Base-by-base conservation (phyloP, 2,329 filamentous ascomycete species). In the Penicillium sp. region DNA sequence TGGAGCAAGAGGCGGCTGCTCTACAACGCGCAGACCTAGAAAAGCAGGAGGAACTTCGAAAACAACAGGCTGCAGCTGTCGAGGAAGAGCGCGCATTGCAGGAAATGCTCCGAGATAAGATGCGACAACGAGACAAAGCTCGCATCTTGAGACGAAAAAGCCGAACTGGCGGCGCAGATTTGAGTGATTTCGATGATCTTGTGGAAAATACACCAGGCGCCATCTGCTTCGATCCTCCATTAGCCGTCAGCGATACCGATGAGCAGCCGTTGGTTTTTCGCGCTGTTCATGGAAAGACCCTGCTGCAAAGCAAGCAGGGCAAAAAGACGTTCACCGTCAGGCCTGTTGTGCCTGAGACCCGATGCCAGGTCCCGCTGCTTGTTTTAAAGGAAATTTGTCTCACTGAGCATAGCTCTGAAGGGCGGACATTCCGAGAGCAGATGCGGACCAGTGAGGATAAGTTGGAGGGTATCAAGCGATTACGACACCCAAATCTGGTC, bases 401-500 rank as follows among this genome's bases (percentile, higher is more conserved):
- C 55, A 77, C 80, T 23, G 80, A 83, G 9, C 79, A 76, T 27
- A 77, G 78, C 3, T 82, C 82, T 46, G 85, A 89, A 44, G 70
- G 78, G 1, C 77, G 83, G 26, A 81, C 85, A 16, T 84, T 91
- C 67, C 91, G 91, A 66, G 87, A 88, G 68, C 84, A 89, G 58
- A 79, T 97, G 47, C 87, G 91, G 65, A 80, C 81, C 7, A 81
- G 96, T 23, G 92, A 97, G 70, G 82, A 83, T 38, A 83, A 88
- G 55, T 79, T 99, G 34, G 89, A 93, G 60, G 79, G 83, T 9
- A 76, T 95, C 47, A 94, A 90, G 70, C 84, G 82, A 61, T 76
- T 94, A 36, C 83, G 84, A 4, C 91, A 97, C 69, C 81, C 84
- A 23, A 90, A 91, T 66, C 76, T 97, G 11, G 81, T 94, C 40